Conservation (phyloP, 208 protist species). For the Crithidia mellificae region DNA sequence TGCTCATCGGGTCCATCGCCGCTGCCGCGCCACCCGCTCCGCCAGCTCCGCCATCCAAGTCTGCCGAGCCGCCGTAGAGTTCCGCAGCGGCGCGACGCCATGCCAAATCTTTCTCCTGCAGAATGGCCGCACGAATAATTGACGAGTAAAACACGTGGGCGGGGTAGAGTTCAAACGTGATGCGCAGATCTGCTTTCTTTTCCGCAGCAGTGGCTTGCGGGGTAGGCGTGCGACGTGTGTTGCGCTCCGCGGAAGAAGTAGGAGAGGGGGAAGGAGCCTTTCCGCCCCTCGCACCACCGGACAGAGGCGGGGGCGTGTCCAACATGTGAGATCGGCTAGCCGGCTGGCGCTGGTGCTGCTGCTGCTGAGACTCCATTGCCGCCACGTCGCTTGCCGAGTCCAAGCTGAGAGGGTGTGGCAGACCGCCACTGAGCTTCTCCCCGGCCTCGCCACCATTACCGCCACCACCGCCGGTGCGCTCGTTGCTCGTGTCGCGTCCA, state of each 20-base stretch:
- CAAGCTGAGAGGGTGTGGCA: slow-evolving; percentile 9
- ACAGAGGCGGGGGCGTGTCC: background rate
- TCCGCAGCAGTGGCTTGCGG: background rate
- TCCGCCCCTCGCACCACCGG: too few relatives aligned
- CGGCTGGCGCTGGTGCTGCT: background rate
- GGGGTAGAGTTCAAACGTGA: slow-evolving; percentile 56
- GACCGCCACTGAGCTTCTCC: too few relatives aligned
- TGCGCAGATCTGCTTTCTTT: slow-evolving; percentile 23
- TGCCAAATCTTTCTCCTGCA: slow-evolving; percentile 59
- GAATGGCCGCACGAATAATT: slow-evolving; percentile 29
- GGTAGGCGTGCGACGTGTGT: background rate
- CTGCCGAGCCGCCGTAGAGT: slow-evolving; percentile 33
- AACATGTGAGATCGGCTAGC: background rate
- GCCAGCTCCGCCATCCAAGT: slow-evolving; percentile 18
- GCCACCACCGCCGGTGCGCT: background rate
- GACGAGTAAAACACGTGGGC: slow-evolving; percentile 50
- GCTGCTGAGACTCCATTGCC: background rate
- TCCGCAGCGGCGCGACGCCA: slow-evolving; percentile 34
- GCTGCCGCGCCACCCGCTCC: too few relatives aligned
- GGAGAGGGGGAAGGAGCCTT: background rate
- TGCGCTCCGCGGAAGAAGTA: background rate
- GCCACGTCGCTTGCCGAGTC: slow-evolving; percentile 1
- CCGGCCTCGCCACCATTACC: too few relatives aligned
- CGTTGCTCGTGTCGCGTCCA: background rate
- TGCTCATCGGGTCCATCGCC: background rate